Conservation (phyloP, 1,284 basidiomycete genomes). For the Microbotryum violaceum region DNA sequence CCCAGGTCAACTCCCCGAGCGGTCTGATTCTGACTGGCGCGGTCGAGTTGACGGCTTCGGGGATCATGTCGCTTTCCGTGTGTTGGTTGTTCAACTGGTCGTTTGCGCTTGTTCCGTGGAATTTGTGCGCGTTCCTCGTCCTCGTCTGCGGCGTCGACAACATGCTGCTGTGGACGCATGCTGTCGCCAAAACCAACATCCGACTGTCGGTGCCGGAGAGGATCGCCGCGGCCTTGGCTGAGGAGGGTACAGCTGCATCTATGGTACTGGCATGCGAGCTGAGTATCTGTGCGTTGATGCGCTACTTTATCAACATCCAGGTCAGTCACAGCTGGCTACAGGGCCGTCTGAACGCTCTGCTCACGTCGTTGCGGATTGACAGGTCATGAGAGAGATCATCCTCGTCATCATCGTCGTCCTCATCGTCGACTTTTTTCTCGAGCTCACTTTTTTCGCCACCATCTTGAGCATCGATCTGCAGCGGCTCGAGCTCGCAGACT, state of each 20-base stretch:
- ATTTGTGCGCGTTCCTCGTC: conserved; percentile 82
- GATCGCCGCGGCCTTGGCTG: conserved; percentile 77
- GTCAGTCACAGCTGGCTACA: conserved; percentile 45
- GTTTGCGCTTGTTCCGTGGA: conserved; percentile 80
- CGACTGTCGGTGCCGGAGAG: conserved; percentile 84
- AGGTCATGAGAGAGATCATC: conserved; percentile 87
- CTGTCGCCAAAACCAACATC: conserved; percentile 81
- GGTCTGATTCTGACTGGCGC: conserved; percentile 90
- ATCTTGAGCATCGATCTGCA: conserved; percentile 86
- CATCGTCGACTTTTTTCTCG: conserved; percentile 90
- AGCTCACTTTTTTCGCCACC: conserved; percentile 84
- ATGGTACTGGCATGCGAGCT: conserved; percentile 77
- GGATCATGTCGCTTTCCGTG: conserved; percentile 84
- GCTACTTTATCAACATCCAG: conserved; percentile 51
- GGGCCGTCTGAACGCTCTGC: conserved; percentile 40
- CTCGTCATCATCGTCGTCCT: conserved; percentile 87
- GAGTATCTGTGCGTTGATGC: conserved; percentile 67
- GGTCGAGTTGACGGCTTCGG: conserved; percentile 82
- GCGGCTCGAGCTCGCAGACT: conserved; percentile 58
- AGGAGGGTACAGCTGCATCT: conserved; percentile 83
- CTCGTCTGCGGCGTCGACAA: conserved; percentile 94
- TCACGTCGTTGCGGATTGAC: not conserved
- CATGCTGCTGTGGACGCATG: conserved; percentile 78
- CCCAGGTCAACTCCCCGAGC: conserved; percentile 80
- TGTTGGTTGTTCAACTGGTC: conserved; percentile 77